Conservation (phyloP, 306 rosid genomes). For the Cucurbita moschata region DNA sequence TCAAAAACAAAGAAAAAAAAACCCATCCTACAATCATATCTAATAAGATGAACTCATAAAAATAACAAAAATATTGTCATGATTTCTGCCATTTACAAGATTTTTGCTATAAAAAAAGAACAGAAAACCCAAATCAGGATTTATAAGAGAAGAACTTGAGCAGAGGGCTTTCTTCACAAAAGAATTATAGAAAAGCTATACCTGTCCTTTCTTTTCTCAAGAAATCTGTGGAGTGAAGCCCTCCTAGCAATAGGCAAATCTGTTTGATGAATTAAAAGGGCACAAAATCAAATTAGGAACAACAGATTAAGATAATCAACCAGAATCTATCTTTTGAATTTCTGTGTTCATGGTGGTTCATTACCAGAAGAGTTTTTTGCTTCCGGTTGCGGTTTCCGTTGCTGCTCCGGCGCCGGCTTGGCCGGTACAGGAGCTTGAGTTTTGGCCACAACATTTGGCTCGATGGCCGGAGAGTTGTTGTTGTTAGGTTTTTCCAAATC, state of each 20-base stretch:
- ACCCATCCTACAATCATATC: neutral
- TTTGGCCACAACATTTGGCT: neutral
- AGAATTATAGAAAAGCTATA: neutral
- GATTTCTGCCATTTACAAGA: neutral
- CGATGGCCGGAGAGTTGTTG: neutral
- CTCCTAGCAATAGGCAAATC: constrained; percentile 75
- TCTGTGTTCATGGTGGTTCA: neutral
- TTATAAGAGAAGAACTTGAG: neutral
- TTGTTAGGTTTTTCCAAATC: neutral
- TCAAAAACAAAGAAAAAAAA: neutral
- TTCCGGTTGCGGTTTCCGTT: neutral
- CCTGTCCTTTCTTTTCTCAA: constrained; percentile 92
- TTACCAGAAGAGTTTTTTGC: constrained; percentile 1
- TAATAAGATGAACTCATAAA: neutral
- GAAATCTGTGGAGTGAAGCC: constrained; percentile 75
- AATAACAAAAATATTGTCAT: neutral
- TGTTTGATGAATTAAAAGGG: constrained; percentile 7
- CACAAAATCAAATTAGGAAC: neutral
- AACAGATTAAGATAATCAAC: neutral
- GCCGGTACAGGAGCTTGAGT: neutral
- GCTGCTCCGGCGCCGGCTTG: neutral
- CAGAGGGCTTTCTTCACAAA: neutral
- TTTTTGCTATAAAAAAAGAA: neutral
- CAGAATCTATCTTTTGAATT: neutral
- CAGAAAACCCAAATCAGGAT: neutral